Conservation (phyloP, 1,284 basidiomycete genomes). For the Bondarzewia mesenterica region DNA sequence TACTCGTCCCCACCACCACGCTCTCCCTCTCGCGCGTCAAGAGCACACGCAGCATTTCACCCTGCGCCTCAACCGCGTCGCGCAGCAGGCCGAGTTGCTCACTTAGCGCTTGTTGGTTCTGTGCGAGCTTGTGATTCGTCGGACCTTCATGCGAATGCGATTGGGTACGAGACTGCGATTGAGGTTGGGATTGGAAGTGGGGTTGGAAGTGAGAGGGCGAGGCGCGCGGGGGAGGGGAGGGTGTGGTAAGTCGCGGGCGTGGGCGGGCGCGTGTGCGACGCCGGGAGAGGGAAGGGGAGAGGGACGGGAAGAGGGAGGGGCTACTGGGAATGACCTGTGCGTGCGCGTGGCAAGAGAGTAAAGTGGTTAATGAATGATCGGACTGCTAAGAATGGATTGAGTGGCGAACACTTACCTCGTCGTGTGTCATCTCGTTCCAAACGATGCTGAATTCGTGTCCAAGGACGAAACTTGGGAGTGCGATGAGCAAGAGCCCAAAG, state of each 20-base stretch:
- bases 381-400: constrained; percentile 4
- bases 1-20: too few relatives aligned
- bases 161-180: too few relatives aligned
- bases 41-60: constrained; percentile 32
- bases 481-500: constrained; percentile 81
- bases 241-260: background rate
- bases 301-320: background rate
- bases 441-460: constrained; percentile 84
- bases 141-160: too few relatives aligned
- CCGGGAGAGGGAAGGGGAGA: constrained; percentile 4
- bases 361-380: background rate
- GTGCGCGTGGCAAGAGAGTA: background rate
- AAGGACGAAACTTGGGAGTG: constrained; percentile 81
- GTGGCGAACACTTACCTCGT: constrained; percentile 26
- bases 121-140: constrained; percentile 47
- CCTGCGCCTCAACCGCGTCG: constrained; percentile 45
- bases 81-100: constrained; percentile 51
- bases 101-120: constrained; percentile 55
- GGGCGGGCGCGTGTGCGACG: background rate
- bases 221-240: background rate
- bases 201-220: constrained; percentile 4
- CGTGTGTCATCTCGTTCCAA: constrained; percentile 72
- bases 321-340: constrained; percentile 4
- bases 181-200: constrained; percentile 4
- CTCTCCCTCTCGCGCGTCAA: background rate